phyloP scores from a whole-genome alignment of 345 rosid genomes.

The Eucalyptus curtisii region DNA sequence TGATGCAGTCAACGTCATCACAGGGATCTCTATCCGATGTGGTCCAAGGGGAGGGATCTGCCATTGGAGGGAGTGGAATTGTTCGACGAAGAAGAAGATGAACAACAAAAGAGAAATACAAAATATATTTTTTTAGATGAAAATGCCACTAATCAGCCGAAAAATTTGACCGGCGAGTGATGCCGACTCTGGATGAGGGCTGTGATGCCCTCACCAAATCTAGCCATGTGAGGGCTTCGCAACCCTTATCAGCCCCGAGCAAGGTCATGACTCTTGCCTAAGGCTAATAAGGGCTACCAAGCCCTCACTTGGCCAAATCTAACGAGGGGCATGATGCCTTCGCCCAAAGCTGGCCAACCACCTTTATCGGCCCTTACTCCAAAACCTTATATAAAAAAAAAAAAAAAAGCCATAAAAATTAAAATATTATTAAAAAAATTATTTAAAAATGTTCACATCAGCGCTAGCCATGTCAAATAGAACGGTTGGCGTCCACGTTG shows the following conservation, averaged over 20 bases:
- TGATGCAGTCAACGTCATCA: not conserved
- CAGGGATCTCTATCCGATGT: accelerated
- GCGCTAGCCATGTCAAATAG: accelerated
- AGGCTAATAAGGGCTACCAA: too few relatives aligned
- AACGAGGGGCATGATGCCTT: accelerated
- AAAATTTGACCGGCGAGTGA: too few relatives aligned
- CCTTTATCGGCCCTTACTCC: too few relatives aligned
- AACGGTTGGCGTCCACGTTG: accelerated
- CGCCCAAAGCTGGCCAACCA: accelerated
- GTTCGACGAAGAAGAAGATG: too few relatives aligned
- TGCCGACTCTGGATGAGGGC: accelerated
- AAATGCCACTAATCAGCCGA: accelerated
- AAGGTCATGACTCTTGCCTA: too few relatives aligned
- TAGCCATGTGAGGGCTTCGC: too few relatives aligned
- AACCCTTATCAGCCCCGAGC: accelerated
- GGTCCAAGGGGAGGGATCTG: not conserved
- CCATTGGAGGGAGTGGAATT: not conserved
- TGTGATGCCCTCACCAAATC: too few relatives aligned
- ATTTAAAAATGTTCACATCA: accelerated
- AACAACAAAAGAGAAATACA: too few relatives aligned
- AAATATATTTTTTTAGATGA: accelerated
- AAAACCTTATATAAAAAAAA: too few relatives aligned
- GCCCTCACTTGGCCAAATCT: too few relatives aligned
- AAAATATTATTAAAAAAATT: too few relatives aligned
- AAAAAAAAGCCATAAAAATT: too few relatives aligned